phyloP scores from a whole-genome alignment of 441 rosid genomes.

The Euphorbia corollata region DNA sequence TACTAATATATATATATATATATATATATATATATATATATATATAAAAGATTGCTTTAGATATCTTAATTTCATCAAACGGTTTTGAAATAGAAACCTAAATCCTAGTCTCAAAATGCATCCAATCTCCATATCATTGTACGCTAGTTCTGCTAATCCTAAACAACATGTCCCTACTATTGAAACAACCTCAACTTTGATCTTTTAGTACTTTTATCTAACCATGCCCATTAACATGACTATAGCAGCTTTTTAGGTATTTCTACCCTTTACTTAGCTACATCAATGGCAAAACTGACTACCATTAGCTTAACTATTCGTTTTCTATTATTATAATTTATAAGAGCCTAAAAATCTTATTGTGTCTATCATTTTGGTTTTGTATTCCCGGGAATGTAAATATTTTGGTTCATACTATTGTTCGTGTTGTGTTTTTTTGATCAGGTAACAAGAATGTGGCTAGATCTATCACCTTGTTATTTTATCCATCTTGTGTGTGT shows the following conservation, averaged over 20 bases:
- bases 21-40: too few relatives aligned
- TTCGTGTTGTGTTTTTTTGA: too few relatives aligned
- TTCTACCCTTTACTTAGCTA: conserved; percentile 8
- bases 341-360: too few relatives aligned
- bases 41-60: conserved; percentile 7
- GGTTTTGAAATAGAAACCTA: conserved; percentile 16
- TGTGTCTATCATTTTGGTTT: too few relatives aligned
- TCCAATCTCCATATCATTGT: not conserved
- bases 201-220: not conserved
- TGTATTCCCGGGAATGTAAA: too few relatives aligned
- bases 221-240: not conserved
- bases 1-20: too few relatives aligned
- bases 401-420: too few relatives aligned
- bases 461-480: too few relatives aligned
- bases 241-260: not conserved
- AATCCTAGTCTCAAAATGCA: not conserved
- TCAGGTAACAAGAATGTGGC: too few relatives aligned
- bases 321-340: too few relatives aligned
- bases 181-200: not conserved
- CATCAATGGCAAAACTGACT: conserved; percentile 11
- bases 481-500: too few relatives aligned
- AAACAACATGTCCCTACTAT: conserved; percentile 17
- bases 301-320: not conserved
- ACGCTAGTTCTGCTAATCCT: conserved; percentile 17
- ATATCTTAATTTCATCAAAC: not conserved